Conservation (phyloP, 2,329 filamentous ascomycete species). For the Hymenoscyphus infarciens region DNA sequence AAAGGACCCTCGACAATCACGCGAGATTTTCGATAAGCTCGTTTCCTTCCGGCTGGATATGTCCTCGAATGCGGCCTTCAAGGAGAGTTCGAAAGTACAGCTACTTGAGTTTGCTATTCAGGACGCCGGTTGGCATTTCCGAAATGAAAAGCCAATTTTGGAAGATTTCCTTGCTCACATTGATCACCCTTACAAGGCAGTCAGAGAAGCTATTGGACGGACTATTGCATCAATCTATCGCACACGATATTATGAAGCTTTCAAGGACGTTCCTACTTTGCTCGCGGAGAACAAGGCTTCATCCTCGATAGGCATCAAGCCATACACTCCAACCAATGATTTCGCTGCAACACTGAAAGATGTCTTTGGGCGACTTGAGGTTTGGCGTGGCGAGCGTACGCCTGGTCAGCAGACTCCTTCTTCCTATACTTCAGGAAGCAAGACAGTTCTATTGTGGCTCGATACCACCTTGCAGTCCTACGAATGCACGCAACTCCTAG, state of each 20-base stretch:
- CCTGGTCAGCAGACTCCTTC: constrained; percentile 91
- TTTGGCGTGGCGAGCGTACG: constrained; percentile 79
- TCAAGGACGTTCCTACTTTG: constrained; percentile 71
- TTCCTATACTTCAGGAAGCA: constrained; percentile 91
- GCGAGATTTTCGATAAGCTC: constrained; percentile 80
- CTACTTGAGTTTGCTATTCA: constrained; percentile 83
- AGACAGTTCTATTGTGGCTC: constrained; percentile 93
- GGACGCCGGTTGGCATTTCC: constrained; percentile 95
- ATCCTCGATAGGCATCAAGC: constrained; percentile 79
- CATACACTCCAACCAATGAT: constrained; percentile 74
- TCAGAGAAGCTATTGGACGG: constrained; percentile 89
- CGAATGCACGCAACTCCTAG: constrained; percentile 85
- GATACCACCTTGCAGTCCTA: constrained; percentile 87
- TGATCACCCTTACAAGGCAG: constrained; percentile 96
- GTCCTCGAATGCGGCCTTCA: constrained; percentile 94
- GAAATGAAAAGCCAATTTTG: constrained; percentile 80
- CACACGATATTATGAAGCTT: constrained; percentile 91
- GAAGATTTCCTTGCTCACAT: constrained; percentile 87
- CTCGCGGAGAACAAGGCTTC: constrained; percentile 73
- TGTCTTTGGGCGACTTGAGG: constrained; percentile 76
- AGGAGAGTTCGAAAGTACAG: constrained; percentile 95
- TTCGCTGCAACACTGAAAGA: constrained; percentile 69
- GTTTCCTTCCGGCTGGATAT: constrained; percentile 87
- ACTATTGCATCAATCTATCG: constrained; percentile 86
- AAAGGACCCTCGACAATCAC: constrained; percentile 83